These are phyloP conservation scores for Nitzschia sp. DNA, from an alignment of 108 stramenopile genomes.

Conservation along the genomic window DNA sequence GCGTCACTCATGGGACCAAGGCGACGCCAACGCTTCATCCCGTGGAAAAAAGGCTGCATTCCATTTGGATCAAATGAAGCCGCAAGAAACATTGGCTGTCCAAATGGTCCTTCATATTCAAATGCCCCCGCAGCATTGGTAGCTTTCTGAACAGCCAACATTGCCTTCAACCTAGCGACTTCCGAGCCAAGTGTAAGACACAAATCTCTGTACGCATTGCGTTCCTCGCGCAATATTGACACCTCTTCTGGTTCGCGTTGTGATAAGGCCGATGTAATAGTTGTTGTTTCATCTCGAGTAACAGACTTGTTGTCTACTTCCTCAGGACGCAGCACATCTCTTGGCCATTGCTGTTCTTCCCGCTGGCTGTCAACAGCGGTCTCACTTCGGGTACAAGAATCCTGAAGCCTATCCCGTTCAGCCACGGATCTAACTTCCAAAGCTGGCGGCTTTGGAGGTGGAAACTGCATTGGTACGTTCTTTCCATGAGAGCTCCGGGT, in stretches of 20 bases:
- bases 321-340: constrained; percentile 20
- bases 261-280: constrained; percentile 68
- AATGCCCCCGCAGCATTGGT: constrained; percentile 36
- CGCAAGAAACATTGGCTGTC: constrained; percentile 25
- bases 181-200: constrained; percentile 82
- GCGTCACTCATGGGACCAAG: constrained; percentile 84
- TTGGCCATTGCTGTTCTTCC: constrained; percentile 33
- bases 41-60: constrained; percentile 47
- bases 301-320: constrained; percentile 47
- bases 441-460: constrained; percentile 20
- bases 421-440: constrained; percentile 30
- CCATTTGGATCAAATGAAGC: constrained; percentile 42
- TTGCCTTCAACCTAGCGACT: constrained; percentile 75
- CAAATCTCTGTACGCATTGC: constrained; percentile 74
- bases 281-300: constrained; percentile 66
- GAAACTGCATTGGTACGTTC: constrained; percentile 22
- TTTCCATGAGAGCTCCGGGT: constrained; percentile 2
- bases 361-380: constrained; percentile 51
- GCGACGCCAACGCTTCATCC: constrained; percentile 33
- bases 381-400: constrained; percentile 67
- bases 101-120: constrained; percentile 37
- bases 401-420: constrained; percentile 32
- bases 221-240: constrained; percentile 58
- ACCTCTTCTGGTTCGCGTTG: constrained; percentile 62
- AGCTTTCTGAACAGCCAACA: constrained; percentile 60